phyloP scores from a whole-genome alignment of 2,329 filamentous ascomycete species.

The Alternaria gansuensis region DNA sequence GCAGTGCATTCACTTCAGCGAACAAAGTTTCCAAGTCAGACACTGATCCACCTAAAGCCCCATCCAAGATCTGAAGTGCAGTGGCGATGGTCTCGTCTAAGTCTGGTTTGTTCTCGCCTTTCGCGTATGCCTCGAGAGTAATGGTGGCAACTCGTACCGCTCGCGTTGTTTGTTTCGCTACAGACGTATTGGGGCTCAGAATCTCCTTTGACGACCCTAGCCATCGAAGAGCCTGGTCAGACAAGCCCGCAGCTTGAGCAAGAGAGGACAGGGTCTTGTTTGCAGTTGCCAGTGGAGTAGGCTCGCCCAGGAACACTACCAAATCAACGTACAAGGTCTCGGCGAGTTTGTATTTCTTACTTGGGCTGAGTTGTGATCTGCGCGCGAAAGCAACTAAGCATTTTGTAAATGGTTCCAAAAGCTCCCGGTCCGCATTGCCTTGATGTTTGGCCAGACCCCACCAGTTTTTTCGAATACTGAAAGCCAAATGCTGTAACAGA shows the following conservation, averaged over 20 bases:
- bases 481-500: constrained; percentile 69
- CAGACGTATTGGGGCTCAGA: constrained; percentile 27
- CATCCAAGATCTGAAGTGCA: constrained; percentile 41
- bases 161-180: constrained; percentile 37
- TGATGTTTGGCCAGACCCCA: constrained; percentile 70
- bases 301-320: constrained; percentile 12
- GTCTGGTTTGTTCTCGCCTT: constrained; percentile 27
- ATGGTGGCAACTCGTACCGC: constrained; percentile 44
- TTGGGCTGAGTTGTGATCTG: constrained; percentile 54
- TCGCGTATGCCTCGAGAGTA: constrained; percentile 40
- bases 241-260: constrained; percentile 46
- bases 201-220: constrained; percentile 30
- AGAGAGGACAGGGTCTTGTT: constrained; percentile 43
- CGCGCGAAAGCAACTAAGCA: constrained; percentile 70
- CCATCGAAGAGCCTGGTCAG: constrained; percentile 49
- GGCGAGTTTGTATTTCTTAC: constrained; percentile 54
- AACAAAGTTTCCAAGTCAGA: constrained; percentile 50
- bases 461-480: constrained; percentile 69
- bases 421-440: constrained; percentile 68
- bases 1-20: constrained; percentile 46
- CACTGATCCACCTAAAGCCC: constrained; percentile 44
- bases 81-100: constrained; percentile 30
- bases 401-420: constrained; percentile 70
- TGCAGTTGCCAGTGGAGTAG: constrained; percentile 6
- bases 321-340: constrained; percentile 41